Conservation (phyloP, 1,139 yeast genomes). For the Candida glucosophila region DNA sequence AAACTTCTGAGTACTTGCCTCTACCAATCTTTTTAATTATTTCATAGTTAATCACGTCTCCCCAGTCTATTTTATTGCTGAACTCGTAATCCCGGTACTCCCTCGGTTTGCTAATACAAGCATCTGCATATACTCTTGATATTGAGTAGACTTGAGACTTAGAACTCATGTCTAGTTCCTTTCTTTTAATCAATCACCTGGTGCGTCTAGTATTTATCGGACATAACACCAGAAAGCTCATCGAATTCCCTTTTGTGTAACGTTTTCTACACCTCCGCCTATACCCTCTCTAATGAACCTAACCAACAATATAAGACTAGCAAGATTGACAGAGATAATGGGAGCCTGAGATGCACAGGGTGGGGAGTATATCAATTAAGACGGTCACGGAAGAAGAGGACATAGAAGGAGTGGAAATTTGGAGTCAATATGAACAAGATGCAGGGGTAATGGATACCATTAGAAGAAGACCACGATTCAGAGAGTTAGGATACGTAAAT, state of each 20-base stretch:
- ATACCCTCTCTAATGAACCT: no score
- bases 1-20: slow-evolving; percentile 96
- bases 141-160: slow-evolving; percentile 47
- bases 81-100: slow-evolving; percentile 90
- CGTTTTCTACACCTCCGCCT: no score
- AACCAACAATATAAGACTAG: no score
- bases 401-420: slow-evolving; percentile 19
- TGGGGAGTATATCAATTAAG: slow-evolving; percentile 5
- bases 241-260: no score
- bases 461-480: no score
- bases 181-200: no score
- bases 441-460: no score
- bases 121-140: slow-evolving; percentile 85
- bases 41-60: slow-evolving; percentile 72
- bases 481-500: slow-evolving; percentile 10
- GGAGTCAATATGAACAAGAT: slow-evolving; percentile 9
- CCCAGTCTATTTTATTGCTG: slow-evolving; percentile 65
- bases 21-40: slow-evolving; percentile 89
- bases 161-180: slow-evolving; percentile 16
- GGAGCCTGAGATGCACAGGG: slow-evolving; percentile 8
- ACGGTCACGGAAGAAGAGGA: background rate
- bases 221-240: no score
- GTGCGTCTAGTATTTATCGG: no score
- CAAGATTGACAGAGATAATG: no score
- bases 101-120: slow-evolving; percentile 65